Percentiles rank a stretch among this genome's conserved stretches.
Conservation (phyloP, 1,284 basidiomycete genomes). For the Gomphus bonarii region DNA sequence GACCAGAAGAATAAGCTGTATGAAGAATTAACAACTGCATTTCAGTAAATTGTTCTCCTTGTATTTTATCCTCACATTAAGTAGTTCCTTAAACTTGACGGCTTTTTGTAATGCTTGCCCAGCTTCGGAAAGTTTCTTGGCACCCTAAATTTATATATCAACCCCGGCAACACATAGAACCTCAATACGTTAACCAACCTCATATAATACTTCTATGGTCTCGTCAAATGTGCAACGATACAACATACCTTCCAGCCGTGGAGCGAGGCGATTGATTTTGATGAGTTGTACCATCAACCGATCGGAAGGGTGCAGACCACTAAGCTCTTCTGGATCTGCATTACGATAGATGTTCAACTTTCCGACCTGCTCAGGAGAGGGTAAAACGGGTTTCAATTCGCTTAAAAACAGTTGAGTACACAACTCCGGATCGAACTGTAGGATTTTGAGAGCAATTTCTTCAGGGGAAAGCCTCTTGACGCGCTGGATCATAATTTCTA, state of each 20-base stretch:
- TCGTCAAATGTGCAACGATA: slow-evolving; percentile 84
- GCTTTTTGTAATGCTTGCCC: slow-evolving; percentile 70
- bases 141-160: slow-evolving; percentile 39
- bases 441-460: slow-evolving; percentile 73
- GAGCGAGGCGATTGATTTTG: slow-evolving; percentile 86
- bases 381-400: slow-evolving; percentile 78
- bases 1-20: slow-evolving; percentile 82
- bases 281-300: slow-evolving; percentile 95
- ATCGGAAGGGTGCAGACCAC: slow-evolving; percentile 86
- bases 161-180: slow-evolving; percentile 13
- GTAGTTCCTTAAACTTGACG: slow-evolving; percentile 76
- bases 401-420: slow-evolving; percentile 83
- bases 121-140: slow-evolving; percentile 72
- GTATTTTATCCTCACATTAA: slow-evolving; percentile 47
- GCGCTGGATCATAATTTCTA: slow-evolving; percentile 85
- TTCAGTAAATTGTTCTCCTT: neutral
- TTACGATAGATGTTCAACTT: slow-evolving; percentile 89
- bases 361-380: slow-evolving; percentile 83
- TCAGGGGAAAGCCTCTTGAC: slow-evolving; percentile 77
- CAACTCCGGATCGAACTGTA: slow-evolving; percentile 75
- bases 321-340: slow-evolving; percentile 80
- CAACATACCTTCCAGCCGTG: slow-evolving; percentile 90
- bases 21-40: slow-evolving; percentile 13
- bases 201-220: slow-evolving; percentile 62
- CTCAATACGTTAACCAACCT: slow-evolving; percentile 31